Base-by-base conservation (phyloP, 306 rosid genomes). In the Fragaria iinumae region DNA sequence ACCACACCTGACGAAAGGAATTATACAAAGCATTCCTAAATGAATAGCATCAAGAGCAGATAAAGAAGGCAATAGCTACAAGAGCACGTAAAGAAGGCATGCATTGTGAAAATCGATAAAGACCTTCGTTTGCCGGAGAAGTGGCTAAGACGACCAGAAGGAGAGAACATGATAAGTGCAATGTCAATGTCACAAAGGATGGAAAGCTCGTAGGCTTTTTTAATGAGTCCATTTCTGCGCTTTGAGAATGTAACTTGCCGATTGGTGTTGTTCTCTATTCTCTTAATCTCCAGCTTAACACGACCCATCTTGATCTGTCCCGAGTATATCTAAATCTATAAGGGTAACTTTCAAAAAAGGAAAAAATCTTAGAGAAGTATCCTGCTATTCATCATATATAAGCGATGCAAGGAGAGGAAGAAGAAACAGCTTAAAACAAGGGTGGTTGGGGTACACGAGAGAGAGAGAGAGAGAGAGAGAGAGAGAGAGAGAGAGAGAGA, bases 221-320 rank as follows among this genome's bases (percentile, higher is more conserved):
- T 92, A 76, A 90, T 92, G 82, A 90, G 91, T 25, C 97, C 93
- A 88, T 92, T 92, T 86, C 96, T 84, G 38, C 97, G 91, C 20
- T 92, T 92, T 4, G 97, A 92, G 77, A 88, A 92, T 34, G 97
- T 92, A 11, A 92, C 97, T 82, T 92, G 97, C 36, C 96, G 86
- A 83, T 92, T 92, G 0, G 91, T 81, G 75, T 55, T 77, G 78
- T 92, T 92, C 49, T 92, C 97, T 84, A 92, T 92, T 80, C 89
- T 90, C 81, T 92, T 92, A 65, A 92, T 92, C 88, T 92, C 93
- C 69, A 92, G 79, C 78, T 92, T 92, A 53, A 92, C 97, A 36
- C 96, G 97, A 81, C 97, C 97, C 96, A 92, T 91, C 23, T 80
- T 7, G 72, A 78, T 72, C 50, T 52, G 48, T 49, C 36, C 36